A percentile compares a stretch with the other conserved stretches of the same genome.
These are phyloP conservation scores for Rhexocercosporidium sp. DNA, from an alignment of 2,329 filamentous ascomycete species.

Conservation along the genomic window DNA sequence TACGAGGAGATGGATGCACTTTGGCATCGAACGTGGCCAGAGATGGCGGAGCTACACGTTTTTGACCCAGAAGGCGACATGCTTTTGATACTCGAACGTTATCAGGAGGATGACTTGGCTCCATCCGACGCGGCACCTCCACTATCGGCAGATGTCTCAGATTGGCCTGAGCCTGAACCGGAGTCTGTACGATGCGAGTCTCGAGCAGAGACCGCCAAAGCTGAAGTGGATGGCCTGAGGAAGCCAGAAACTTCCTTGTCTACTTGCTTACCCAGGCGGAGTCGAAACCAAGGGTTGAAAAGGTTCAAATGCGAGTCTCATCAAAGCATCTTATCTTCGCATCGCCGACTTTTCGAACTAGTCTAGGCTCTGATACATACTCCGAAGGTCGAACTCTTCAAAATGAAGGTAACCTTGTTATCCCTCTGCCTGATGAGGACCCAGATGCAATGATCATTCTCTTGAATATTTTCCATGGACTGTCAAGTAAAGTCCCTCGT, in stretches of 20 bases:
- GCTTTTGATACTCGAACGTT: slow-evolving; percentile 1
- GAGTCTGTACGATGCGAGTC: not conserved
- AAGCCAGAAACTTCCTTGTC: not conserved
- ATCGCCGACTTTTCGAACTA: slow-evolving; percentile 19
- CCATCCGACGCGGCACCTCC: not conserved
- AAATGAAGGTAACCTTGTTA: too few species aligned
- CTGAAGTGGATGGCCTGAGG: not conserved
- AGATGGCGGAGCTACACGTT: not conserved
- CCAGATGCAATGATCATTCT: too few species aligned
- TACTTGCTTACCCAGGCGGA: too few species aligned
- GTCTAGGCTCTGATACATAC: slow-evolving; percentile 21
- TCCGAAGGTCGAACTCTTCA: slow-evolving; percentile 16
- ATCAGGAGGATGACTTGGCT: not conserved
- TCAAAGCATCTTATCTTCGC: slow-evolving; percentile 29
- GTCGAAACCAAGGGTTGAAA: not conserved
- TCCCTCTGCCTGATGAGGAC: too few species aligned
- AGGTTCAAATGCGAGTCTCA: slow-evolving; percentile 21
- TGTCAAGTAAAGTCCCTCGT: too few species aligned
- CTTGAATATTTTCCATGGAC: too few species aligned
- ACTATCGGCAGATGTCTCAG: not conserved
- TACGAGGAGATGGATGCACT: too few species aligned
- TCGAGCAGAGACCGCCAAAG: not conserved
- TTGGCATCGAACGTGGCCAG: slow-evolving; percentile 8
- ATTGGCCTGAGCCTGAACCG: not conserved
- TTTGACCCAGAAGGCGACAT: slow-evolving; percentile 12